Evolutionary conservation across 176 grass and related monocot species (phyloP).

Genomic region (Oryza punctata): DNA sequence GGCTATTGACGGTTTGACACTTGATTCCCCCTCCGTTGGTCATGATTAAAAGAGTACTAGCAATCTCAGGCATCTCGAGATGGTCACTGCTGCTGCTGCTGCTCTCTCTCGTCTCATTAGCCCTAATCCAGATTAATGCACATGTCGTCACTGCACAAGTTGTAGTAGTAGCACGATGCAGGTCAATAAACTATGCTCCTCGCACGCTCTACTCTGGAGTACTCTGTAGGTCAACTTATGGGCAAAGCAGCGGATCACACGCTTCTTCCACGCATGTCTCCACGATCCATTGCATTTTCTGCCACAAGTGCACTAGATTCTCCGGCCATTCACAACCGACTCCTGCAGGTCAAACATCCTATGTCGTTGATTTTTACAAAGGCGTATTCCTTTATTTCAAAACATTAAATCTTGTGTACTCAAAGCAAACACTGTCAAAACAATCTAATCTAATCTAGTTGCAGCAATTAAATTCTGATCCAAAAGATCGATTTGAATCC

Average conservation of each 20-base stretch:
- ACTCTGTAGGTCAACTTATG: constrained; percentile 20
- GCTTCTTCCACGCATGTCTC: background rate
- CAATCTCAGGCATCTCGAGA: background rate
- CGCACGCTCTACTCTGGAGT: background rate
- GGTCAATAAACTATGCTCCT: background rate
- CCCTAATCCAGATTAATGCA: background rate
- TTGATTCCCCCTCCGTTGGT: background rate
- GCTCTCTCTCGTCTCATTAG: background rate
- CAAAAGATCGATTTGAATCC: background rate
- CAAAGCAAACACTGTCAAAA: no score
- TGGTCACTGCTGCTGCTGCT: background rate
- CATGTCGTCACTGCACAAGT: background rate
- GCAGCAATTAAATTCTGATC: background rate
- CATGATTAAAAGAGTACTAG: background rate
- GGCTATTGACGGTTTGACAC: background rate
- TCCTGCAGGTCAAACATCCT: background rate
- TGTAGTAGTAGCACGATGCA: background rate
- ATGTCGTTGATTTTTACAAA: background rate
- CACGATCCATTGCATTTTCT: background rate
- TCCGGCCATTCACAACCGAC: background rate
- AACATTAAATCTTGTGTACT: no score
- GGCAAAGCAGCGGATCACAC: background rate
- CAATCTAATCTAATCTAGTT: no score
- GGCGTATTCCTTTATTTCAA: background rate
- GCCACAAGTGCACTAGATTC: background rate